Percentiles rank a stretch among this genome's conserved stretches.
These are phyloP conservation scores for Neofusicoccum umdonicola DNA, from an alignment of 2,329 filamentous ascomycete genomes.

Conservation along the genomic window DNA sequence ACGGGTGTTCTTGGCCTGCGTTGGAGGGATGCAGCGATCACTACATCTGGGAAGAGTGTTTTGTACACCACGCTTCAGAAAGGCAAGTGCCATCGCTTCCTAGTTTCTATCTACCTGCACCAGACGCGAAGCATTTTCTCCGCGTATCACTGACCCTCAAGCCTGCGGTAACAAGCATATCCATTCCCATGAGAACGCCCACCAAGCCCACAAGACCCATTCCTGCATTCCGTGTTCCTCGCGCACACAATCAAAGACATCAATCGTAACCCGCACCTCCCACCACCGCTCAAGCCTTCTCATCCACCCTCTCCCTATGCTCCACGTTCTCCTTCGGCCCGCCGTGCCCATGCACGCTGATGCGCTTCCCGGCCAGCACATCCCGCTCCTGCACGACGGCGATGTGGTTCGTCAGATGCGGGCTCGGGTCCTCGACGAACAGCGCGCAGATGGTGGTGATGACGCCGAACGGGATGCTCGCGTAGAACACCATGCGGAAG, in stretches of 20 bases:
- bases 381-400: slow-evolving; percentile 32
- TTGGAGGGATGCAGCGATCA: no score
- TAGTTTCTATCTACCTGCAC: no score
- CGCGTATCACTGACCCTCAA: no score
- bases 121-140: no score
- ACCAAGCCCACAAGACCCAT: neutral
- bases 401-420: slow-evolving; percentile 33
- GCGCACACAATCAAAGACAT: neutral
- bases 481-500: slow-evolving; percentile 27
- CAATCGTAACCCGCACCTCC: neutral
- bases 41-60: no score
- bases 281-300: neutral
- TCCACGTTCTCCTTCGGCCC: neutral
- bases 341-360: neutral
- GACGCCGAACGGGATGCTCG: slow-evolving; percentile 28
- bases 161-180: no score
- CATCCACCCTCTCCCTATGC: neutral
- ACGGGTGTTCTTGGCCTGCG: no score
- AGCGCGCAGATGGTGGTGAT: slow-evolving; percentile 22
- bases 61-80: no score
- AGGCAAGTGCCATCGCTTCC: no score
- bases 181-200: no score
- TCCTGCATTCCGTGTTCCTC: neutral
- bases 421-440: slow-evolving; percentile 29
- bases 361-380: slow-evolving; percentile 5